These are phyloP conservation scores for Suhomyces faveliae DNA, from an alignment of 805 yeast genomes.

Conservation along the genomic window DNA sequence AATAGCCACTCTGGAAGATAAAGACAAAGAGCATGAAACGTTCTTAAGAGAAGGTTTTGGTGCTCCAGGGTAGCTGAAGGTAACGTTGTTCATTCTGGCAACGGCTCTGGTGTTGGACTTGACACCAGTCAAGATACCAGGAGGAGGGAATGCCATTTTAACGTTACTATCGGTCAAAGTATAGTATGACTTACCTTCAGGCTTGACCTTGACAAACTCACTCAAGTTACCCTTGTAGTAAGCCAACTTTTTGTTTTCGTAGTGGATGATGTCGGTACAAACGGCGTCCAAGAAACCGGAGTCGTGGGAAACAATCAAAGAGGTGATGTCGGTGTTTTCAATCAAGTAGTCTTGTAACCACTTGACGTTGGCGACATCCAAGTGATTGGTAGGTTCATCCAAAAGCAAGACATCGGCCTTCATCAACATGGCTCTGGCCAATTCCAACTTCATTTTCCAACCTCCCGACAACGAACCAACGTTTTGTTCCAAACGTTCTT, in stretches of 20 bases:
- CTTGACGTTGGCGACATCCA: slow-evolving; percentile 89
- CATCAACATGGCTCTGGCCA: slow-evolving; percentile 98
- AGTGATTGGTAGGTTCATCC: slow-evolving; percentile 98
- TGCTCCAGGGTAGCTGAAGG: slow-evolving; percentile 89
- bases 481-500: slow-evolving; percentile 81
- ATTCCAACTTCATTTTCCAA: slow-evolving; percentile 98
- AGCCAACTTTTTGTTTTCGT: slow-evolving; percentile 90
- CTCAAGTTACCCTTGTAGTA: slow-evolving; percentile 96
- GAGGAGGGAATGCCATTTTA: slow-evolving; percentile 98
- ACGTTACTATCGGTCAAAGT: slow-evolving; percentile 90
- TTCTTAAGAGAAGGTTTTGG: slow-evolving; percentile 73
- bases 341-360: slow-evolving; percentile 91
- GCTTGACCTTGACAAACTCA: slow-evolving; percentile 85
- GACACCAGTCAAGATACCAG: slow-evolving; percentile 96
- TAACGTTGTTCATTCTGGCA: slow-evolving; percentile 80
- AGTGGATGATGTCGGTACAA: slow-evolving; percentile 95
- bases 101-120: slow-evolving; percentile 93
- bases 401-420: slow-evolving; percentile 91
- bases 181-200: slow-evolving; percentile 95
- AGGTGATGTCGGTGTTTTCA: slow-evolving; percentile 82
- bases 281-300: slow-evolving; percentile 94
- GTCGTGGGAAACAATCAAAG: slow-evolving; percentile 95
- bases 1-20: slow-evolving; percentile 96
- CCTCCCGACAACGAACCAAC: slow-evolving; percentile 98
- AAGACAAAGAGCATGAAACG: slow-evolving; percentile 86